Conservation (phyloP, 805 yeast species). For the Candida sithepensis region DNA sequence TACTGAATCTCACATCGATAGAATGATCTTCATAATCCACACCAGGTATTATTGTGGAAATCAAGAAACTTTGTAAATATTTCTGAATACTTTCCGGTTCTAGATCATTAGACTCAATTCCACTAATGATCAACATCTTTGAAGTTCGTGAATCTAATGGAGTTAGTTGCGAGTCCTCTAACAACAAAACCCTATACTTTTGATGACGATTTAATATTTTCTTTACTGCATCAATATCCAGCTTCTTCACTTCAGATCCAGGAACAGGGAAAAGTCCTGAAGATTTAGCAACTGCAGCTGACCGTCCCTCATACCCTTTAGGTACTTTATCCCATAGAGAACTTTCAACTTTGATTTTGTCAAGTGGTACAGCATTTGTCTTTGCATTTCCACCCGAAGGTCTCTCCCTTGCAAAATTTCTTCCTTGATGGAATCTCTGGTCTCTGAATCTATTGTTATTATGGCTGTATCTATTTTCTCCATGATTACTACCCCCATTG, state of each 20-base stretch:
- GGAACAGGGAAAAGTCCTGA: slow-evolving; percentile 78
- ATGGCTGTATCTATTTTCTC: slow-evolving; percentile 6
- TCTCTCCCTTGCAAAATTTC: slow-evolving; percentile 6
- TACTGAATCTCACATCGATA: slow-evolving; percentile 26
- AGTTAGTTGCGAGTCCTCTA: slow-evolving; percentile 20
- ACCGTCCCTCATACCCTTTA: slow-evolving; percentile 62
- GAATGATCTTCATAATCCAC: slow-evolving; percentile 28
- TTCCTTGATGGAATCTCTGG: slow-evolving; percentile 20
- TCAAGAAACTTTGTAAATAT: slow-evolving; percentile 42
- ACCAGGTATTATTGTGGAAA: slow-evolving; percentile 40
- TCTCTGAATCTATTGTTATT: slow-evolving; percentile 16
- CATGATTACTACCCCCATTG: not conserved
- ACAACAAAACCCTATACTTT: slow-evolving; percentile 11
- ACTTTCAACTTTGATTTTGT: slow-evolving; percentile 44
- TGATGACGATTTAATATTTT: slow-evolving; percentile 16
- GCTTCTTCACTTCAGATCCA: slow-evolving; percentile 43
- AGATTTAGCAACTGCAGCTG: slow-evolving; percentile 73
- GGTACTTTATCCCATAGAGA: slow-evolving; percentile 74
- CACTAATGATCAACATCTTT: slow-evolving; percentile 22
- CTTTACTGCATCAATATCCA: slow-evolving; percentile 34
- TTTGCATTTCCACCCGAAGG: not conserved
- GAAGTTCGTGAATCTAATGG: slow-evolving; percentile 27
- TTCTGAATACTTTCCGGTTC: slow-evolving; percentile 37
- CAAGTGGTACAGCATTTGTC: slow-evolving; percentile 40
- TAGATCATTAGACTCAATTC: slow-evolving; percentile 14